Conservation (phyloP, 768 basidiomycete genomes). For the Amanita thiersii region DNA sequence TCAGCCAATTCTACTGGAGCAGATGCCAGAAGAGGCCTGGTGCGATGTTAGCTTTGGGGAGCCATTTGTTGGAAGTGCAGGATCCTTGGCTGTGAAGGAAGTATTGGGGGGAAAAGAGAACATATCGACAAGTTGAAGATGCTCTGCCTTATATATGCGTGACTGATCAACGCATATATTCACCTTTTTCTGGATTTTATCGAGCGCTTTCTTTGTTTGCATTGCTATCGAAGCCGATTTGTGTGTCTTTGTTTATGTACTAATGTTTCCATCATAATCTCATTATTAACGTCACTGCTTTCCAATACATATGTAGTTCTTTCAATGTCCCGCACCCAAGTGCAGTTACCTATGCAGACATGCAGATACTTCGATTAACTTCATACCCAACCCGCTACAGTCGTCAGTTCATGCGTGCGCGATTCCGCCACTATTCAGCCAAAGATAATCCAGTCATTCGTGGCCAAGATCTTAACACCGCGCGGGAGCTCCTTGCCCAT, state of each 20-base stretch:
- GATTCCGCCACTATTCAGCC: background rate
- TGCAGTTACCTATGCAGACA: background rate
- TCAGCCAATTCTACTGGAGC: slow-evolving; percentile 7
- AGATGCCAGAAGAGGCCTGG: slow-evolving; percentile 13
- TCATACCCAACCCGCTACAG: background rate
- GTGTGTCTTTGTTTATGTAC: background rate
- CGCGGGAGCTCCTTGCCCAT: background rate
- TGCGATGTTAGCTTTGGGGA: slow-evolving; percentile 16
- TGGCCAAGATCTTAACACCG: slow-evolving; percentile 4
- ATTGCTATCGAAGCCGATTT: slow-evolving; percentile 1
- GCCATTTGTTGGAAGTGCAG: no score
- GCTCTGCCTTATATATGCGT: background rate
- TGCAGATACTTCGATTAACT: background rate
- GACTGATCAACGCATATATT: no score
- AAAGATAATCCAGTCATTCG: background rate
- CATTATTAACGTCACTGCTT: background rate
- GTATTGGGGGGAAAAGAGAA: slow-evolving; percentile 49
- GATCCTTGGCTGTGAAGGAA: slow-evolving; percentile 27
- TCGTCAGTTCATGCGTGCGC: background rate
- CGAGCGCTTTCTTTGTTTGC: background rate
- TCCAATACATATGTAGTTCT: no score
- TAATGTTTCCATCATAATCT: background rate
- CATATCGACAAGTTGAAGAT: slow-evolving; percentile 18
- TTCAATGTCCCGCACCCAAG: background rate
- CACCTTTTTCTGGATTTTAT: background rate